Conservation (phyloP, 176 grass and related monocot species). For the Triticum timopheevii region DNA sequence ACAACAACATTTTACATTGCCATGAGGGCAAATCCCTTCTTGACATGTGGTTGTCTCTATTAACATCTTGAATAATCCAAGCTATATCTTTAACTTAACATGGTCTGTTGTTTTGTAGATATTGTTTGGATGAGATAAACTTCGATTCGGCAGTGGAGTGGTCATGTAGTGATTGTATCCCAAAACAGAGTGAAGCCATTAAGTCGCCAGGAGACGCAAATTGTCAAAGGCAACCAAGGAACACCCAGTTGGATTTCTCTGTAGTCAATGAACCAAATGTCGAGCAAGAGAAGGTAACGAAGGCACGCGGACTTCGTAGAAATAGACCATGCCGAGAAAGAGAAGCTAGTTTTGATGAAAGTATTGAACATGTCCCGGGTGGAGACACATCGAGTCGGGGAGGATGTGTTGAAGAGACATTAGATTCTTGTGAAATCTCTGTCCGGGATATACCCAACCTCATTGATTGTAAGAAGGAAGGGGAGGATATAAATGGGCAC, state of each 20-base stretch:
- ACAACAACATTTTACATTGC: background rate
- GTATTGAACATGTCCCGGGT: background rate
- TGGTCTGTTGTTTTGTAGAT: constrained; percentile 44
- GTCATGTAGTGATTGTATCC: constrained; percentile 23
- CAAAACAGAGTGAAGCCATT: background rate
- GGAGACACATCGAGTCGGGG: background rate
- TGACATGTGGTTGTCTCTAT: background rate
- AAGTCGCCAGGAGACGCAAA: constrained; percentile 2
- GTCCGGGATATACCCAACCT: background rate
- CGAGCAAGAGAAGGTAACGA: background rate
- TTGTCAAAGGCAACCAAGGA: background rate
- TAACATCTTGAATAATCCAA: background rate
- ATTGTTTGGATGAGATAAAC: constrained; percentile 24
- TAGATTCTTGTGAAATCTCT: background rate
- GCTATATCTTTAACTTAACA: background rate
- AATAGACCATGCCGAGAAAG: background rate
- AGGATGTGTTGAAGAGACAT: background rate
- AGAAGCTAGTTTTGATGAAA: background rate
- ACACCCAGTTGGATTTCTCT: background rate
- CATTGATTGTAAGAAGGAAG: constrained; percentile 16
- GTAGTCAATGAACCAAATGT: constrained; percentile 5
- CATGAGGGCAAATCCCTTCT: background rate
- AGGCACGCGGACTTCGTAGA: background rate
- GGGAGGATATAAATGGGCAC: background rate
- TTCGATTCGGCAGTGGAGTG: constrained; percentile 22